Base-by-base conservation (phyloP, 345 rosid species). In the Populus davidiana region DNA sequence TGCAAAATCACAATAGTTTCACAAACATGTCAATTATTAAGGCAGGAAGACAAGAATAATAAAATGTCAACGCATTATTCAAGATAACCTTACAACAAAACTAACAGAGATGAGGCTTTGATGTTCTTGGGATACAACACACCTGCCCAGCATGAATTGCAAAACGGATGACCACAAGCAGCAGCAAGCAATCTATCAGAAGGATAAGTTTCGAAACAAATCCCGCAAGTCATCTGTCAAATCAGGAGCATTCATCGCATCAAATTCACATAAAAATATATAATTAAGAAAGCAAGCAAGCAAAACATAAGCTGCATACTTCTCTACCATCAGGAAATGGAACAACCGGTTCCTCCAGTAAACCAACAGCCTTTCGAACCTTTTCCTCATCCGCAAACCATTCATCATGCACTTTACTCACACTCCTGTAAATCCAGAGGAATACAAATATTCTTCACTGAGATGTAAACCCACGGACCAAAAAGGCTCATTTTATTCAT, bases 391-490 rank as follows among this genome's bases (percentile, higher is more conserved):
- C 80, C 1, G 82, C 78, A 81, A 84, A 78, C 84, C 84, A 81
- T 73, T 75, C 86, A 54, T 84, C 86, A 67, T 81, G 81, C 77
- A 84, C 84, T 78, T 81, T 81, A 59, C 85, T 73, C 33, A 84
- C 87, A 59, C 80, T 78, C 85, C 85, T 82, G 70, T 38, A 74
- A 71, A 61, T 33, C 16, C 52, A 52, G 36, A 33, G 31, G n/a
- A 27, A 66, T 21, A 35, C 10, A 18, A 18, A 20, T 17, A 62
- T 52, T 5, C 8, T 21, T 21, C 25, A 21, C 35, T 23, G 52
- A n/a, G 71, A 75, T 67, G 39, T 5, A 35, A 50, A 29, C n/a
- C 36, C 25, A 63, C 41, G 56, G 27, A 52, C 23, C 54, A 29
- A 36, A 68, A n/a, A 1, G 44, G 29, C 5, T 23, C 20, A 59